Base-by-base conservation (phyloP, 306 rosid genomes). In the Myrica gale region DNA sequence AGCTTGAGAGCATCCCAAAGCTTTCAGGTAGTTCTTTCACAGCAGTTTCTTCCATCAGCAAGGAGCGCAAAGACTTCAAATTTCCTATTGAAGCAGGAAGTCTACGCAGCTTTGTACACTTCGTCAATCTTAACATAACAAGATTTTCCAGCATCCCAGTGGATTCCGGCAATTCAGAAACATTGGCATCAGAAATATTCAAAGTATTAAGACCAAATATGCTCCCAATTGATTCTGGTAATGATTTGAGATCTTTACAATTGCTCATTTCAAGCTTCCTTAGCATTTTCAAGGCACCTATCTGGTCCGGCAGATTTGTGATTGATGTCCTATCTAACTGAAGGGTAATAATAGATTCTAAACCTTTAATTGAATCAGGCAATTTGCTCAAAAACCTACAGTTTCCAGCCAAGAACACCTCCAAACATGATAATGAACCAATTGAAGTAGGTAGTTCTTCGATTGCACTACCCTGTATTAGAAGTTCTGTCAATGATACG, bases 21-120 rank as follows among this genome's bases (percentile, higher is more conserved):
- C 83, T 87, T 76, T 85, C 85, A 5, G 93, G 96, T 73, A 91
- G 79, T 71, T 82, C 84, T 20, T 78, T 68, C 58, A 87, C 67
- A 20, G 79, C 81, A 0, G 89, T 88, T 65, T 84, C 89, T 75
- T 23, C 83, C 88, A 91, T 87, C 46, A 5, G 11, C 63, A 91
- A 61, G 39, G 73, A 86, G 62, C 51, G 75, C 73, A 91, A 75
- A 50, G 89, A 87, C 68, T 65, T 85, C 69, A 89, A 74, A 12
- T 80, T 73, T 57, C 93, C 96, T 12, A 85, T 82, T 74, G 90
- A 87, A 48, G 45, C 69, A 16, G 96, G 96, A 84, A 91, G 96
- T 75, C 47, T 73, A 21, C 55, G 44, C 6, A 91, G 86, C 82
- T 53, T 60, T 66, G 23, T 77, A 51, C 91, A 89, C 16, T 37